Conservation (phyloP, 2,329 filamentous ascomycete genomes). For the Monosporascus sp. region DNA sequence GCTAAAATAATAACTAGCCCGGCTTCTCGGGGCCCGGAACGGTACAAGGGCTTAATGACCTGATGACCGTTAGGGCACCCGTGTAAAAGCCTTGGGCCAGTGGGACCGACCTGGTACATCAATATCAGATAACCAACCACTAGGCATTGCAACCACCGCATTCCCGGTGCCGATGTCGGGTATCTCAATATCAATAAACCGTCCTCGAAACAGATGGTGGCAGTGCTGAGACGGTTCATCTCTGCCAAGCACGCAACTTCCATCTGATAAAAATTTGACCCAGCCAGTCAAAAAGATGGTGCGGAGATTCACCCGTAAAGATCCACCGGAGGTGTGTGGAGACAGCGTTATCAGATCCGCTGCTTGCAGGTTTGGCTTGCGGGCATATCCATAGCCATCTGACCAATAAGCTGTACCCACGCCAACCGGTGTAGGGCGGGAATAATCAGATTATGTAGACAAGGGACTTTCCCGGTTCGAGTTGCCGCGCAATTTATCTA, state of each 20-base stretch:
- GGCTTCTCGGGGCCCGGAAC: not conserved
- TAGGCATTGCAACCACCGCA: not conserved
- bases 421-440: not conserved
- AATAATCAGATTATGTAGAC: not conserved
- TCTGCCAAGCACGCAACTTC: not conserved
- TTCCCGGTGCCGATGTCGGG: not conserved
- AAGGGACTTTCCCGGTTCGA: too few species aligned
- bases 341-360: slow-evolving; percentile 25
- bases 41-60: not conserved
- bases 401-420: not conserved
- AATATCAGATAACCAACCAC: not conserved
- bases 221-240: not conserved
- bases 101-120: not conserved
- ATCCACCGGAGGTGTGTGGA: slow-evolving; percentile 7
- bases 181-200: not conserved
- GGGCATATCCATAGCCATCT: not conserved
- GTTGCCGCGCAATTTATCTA: too few species aligned
- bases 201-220: not conserved
- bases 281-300: slow-evolving; percentile 6
- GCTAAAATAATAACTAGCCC: not conserved
- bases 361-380: slow-evolving; percentile 9
- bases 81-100: not conserved
- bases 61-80: not conserved
- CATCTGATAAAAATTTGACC: slow-evolving; percentile 8
- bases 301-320: not conserved